Percentiles rank a stretch among this genome's conserved stretches.
These are phyloP conservation scores for Nowakowskiella sp. DNA, from an alignment of 192 early-diverging fungal genomes.

Conservation along the genomic window DNA sequence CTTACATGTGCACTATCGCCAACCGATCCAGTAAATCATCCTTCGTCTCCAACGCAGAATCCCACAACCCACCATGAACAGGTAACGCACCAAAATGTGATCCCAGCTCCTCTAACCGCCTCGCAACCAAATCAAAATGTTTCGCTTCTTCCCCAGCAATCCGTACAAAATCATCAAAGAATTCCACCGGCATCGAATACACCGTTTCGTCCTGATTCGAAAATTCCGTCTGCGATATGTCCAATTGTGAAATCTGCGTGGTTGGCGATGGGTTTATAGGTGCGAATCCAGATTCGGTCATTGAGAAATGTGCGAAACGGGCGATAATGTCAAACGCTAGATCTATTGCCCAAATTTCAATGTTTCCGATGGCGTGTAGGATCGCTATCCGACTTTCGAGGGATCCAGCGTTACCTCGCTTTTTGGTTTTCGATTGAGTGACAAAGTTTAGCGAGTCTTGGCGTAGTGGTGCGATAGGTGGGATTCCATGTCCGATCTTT, in stretches of 20 bases:
- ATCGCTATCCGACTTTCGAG: conserved; percentile 43
- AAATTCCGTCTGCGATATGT: background rate
- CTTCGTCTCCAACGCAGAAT: conserved; percentile 52
- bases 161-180: conserved; percentile 48
- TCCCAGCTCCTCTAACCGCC: conserved; percentile 39
- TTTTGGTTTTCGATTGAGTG: conserved; percentile 26
- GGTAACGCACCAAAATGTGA: conserved; percentile 46
- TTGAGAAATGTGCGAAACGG: conserved; percentile 28
- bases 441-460: conserved; percentile 35
- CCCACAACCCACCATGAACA: conserved; percentile 57
- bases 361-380: conserved; percentile 52
- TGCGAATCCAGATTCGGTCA: background rate
- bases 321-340: conserved; percentile 59
- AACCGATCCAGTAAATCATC: conserved; percentile 39
- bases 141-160: conserved; percentile 59
- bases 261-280: background rate
- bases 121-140: conserved; percentile 48
- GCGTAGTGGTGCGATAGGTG: conserved; percentile 42
- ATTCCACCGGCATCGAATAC: conserved; percentile 26
- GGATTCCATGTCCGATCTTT: conserved; percentile 35
- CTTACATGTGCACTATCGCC: conserved; percentile 59
- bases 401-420: conserved; percentile 44
- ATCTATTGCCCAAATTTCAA: conserved; percentile 69
- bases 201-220: background rate
- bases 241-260: conserved; percentile 19